A percentile compares a stretch with the other conserved stretches of the same genome.
phyloP scores from a whole-genome alignment of 768 basidiomycete genomes.

The Panus rudis region DNA sequence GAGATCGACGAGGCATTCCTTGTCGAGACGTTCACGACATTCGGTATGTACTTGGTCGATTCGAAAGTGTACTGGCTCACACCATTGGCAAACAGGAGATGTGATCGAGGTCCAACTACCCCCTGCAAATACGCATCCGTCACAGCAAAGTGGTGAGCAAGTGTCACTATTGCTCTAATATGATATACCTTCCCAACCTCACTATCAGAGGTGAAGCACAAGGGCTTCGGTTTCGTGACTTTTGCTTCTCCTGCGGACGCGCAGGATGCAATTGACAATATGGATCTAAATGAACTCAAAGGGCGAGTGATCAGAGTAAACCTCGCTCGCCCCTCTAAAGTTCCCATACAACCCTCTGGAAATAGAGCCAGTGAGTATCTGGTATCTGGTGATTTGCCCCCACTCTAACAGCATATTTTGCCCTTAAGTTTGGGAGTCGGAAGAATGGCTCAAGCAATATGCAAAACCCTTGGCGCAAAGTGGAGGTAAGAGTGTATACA shows the following conservation, averaged over 20 bases:
- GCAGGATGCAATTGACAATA: conserved; percentile 97
- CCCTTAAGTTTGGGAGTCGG: conserved; percentile 84
- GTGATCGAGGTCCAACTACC: conserved; percentile 90
- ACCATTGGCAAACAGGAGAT: conserved; percentile 52
- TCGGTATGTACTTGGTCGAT: conserved; percentile 51
- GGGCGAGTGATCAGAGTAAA: conserved; percentile 78
- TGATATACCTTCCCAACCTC: neutral
- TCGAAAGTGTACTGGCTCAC: neutral
- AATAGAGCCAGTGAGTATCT: conserved; percentile 55
- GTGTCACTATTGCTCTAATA: conserved; percentile 6
- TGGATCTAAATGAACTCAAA: conserved; percentile 87
- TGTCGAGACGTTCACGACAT: conserved; percentile 77
- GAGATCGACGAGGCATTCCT: conserved; percentile 76
- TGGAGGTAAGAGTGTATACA: conserved; percentile 42
- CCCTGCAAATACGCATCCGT: conserved; percentile 64
- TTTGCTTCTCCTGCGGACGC: conserved; percentile 77
- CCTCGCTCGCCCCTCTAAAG: conserved; percentile 77
- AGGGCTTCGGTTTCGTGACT: conserved; percentile 92
- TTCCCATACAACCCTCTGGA: conserved; percentile 48
- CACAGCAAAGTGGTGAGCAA: conserved; percentile 49
- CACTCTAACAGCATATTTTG: conserved; percentile 2
- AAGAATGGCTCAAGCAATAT: conserved; percentile 85
- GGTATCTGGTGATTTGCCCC: conserved; percentile 2
- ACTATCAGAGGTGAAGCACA: conserved; percentile 66
- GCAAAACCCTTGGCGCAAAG: conserved; percentile 72